Percentiles rank a stretch among this genome's conserved stretches.
These are phyloP conservation scores for Lentinula boryana DNA, from an alignment of 768 basidiomycete genomes.

Conservation along the genomic window DNA sequence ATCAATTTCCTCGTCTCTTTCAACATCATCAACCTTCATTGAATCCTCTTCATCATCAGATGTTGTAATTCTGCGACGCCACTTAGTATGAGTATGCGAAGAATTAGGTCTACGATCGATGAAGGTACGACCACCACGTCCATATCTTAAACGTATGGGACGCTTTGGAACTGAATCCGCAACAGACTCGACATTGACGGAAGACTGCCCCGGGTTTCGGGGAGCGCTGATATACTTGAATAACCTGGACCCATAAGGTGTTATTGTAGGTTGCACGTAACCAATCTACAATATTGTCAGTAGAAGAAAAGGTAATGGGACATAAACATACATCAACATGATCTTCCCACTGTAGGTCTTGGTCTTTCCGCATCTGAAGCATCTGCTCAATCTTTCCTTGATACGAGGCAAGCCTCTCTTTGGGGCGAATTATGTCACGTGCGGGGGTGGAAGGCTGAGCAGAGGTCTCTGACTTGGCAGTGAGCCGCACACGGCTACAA, in stretches of 20 bases:
- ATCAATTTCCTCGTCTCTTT: slow-evolving; percentile 33
- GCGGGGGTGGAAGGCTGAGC: not conserved
- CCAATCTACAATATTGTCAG: slow-evolving; percentile 40
- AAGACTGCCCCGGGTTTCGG: slow-evolving; percentile 16
- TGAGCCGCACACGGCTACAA: not conserved
- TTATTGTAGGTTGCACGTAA: slow-evolving; percentile 54
- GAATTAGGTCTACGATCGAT: slow-evolving; percentile 60
- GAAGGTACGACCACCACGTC: slow-evolving; percentile 75
- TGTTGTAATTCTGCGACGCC: slow-evolving; percentile 33
- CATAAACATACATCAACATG: slow-evolving; percentile 60
- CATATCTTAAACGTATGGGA: slow-evolving; percentile 67
- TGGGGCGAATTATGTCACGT: slow-evolving; percentile 46
- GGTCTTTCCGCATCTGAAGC: slow-evolving; percentile 58
- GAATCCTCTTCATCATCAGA: slow-evolving; percentile 22
- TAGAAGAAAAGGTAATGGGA: not conserved
- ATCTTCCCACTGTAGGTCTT: slow-evolving; percentile 84
- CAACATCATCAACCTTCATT: slow-evolving; percentile 21
- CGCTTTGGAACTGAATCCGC: slow-evolving; percentile 24
- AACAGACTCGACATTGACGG: slow-evolving; percentile 19
- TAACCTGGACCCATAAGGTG: slow-evolving; percentile 53
- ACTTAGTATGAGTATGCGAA: slow-evolving; percentile 15
- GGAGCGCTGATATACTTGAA: slow-evolving; percentile 53
- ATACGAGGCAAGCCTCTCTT: slow-evolving; percentile 58
- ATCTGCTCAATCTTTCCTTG: slow-evolving; percentile 58
- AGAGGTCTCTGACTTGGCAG: not conserved